A percentile compares a stretch with the other conserved stretches of the same genome.
Evolutionary conservation across 2,329 filamentous ascomycete genomes (phyloP).

Genomic region (Aspergillus melleus): DNA sequence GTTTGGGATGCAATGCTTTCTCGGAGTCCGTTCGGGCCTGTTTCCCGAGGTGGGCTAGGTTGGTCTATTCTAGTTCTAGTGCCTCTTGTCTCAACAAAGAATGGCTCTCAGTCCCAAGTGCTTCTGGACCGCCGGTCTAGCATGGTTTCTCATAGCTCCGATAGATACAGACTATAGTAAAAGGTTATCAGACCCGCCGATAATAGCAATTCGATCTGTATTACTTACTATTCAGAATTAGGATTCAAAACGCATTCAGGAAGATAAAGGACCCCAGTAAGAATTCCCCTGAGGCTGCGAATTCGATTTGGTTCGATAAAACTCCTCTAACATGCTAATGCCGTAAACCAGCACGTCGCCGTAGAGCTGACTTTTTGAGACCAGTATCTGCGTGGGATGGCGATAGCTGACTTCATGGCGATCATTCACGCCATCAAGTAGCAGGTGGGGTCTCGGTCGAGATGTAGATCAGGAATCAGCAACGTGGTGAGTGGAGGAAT

Average conservation of each 20-base stretch:
- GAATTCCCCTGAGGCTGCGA: not conserved
- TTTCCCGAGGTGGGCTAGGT: no score
- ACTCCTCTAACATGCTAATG: not conserved
- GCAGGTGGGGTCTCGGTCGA: not conserved
- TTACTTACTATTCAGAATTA: not conserved
- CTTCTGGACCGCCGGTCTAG: no score
- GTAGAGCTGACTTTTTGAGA: not conserved
- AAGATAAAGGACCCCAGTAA: not conserved
- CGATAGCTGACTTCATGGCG: not conserved
- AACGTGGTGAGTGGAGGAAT: not conserved
- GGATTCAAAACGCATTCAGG: not conserved
- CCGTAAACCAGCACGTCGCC: not conserved
- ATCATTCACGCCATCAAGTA: not conserved
- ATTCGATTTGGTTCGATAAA: not conserved
- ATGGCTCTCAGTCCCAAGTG: no score
- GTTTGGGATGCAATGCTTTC: no score
- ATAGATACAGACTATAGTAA: no score
- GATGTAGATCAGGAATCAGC: not conserved
- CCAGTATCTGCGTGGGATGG: not conserved
- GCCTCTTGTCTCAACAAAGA: no score
- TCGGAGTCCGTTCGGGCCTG: no score
- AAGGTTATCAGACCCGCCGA: no score
- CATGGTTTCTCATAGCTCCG: no score
- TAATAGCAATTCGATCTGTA: not conserved
- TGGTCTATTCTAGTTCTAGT: no score